A percentile compares a stretch with the other conserved stretches of the same genome.
phyloP scores from a whole-genome alignment of 352 stramenopile genomes.

The Globisporangium polare region DNA sequence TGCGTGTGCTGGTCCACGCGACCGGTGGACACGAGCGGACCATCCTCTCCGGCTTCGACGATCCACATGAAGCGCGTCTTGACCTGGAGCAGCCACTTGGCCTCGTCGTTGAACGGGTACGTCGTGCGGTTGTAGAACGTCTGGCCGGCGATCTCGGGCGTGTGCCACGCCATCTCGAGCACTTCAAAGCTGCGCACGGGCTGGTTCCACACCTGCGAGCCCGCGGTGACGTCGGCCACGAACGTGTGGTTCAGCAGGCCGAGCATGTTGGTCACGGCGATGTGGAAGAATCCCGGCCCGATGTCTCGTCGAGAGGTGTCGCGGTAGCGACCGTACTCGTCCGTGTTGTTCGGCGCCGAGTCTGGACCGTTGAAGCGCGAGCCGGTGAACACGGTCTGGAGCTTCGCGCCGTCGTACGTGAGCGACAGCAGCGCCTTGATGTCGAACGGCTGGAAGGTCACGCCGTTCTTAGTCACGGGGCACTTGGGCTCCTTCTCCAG shows the following conservation, averaged over 20 bases:
- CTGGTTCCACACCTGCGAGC: conserved; percentile 65
- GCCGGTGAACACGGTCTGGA: conserved; percentile 50
- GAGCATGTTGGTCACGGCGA: conserved; percentile 49
- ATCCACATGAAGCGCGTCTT: conserved; percentile 62
- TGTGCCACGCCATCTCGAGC: conserved; percentile 38
- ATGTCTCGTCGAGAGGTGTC: conserved; percentile 38
- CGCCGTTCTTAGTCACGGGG: conserved; percentile 43
- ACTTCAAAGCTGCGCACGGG: conserved; percentile 46
- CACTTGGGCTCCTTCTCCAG: conserved; percentile 45
- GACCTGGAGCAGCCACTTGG: conserved; percentile 46
- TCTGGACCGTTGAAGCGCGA: conserved; percentile 41
- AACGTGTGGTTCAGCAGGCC: conserved; percentile 44
- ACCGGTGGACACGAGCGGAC: conserved; percentile 41
- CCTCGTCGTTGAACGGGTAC: conserved; percentile 64
- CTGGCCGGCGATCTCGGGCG: conserved; percentile 27
- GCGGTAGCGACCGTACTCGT: conserved; percentile 41
- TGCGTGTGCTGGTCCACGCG: conserved; percentile 46
- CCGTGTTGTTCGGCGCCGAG: conserved; percentile 32
- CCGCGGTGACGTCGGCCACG: conserved; percentile 45
- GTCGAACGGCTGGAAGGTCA: conserved; percentile 51
- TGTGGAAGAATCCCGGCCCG: conserved; percentile 46
- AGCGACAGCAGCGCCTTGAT: conserved; percentile 55
- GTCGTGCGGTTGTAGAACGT: conserved; percentile 42
- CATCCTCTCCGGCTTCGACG: conserved; percentile 47
- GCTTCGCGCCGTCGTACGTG: conserved; percentile 44